These are phyloP conservation scores for Phytophthora foliorum DNA, from an alignment of 352 stramenopile genomes.

Conservation along the genomic window DNA sequence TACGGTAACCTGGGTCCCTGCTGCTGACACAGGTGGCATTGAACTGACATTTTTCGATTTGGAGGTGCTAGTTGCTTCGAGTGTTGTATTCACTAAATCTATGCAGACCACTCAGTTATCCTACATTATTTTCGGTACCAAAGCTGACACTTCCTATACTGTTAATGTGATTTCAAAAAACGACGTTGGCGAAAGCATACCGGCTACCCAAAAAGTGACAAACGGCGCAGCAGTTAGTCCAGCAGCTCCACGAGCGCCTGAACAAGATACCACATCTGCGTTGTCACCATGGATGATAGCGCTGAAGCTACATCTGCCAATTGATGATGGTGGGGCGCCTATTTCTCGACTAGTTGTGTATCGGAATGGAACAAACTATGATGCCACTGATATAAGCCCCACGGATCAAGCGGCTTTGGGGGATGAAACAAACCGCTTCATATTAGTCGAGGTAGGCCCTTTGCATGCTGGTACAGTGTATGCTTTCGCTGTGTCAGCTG, in stretches of 20 bases:
- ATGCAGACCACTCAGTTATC: conserved; percentile 9
- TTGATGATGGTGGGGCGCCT: conserved; percentile 51
- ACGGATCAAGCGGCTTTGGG: conserved; percentile 17
- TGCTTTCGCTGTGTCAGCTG: conserved; percentile 39
- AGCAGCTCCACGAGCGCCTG: conserved; percentile 33
- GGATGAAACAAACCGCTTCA: conserved; percentile 13
- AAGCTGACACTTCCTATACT: conserved; percentile 40
- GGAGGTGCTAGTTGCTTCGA: conserved; percentile 13
- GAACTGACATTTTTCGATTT: conserved; percentile 36
- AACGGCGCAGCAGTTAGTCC: conserved; percentile 43
- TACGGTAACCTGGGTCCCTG: conserved; percentile 36
- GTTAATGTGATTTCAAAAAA: conserved; percentile 43
- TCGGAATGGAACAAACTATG: conserved; percentile 47
- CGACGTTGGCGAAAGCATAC: conserved; percentile 28
- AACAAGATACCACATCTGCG: conserved; percentile 17
- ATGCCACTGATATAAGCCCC: conserved; percentile 14
- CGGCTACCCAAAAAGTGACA: conserved; percentile 9
- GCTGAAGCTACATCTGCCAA: conserved; percentile 44
- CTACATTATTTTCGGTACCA: conserved; percentile 33
- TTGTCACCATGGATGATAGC: conserved; percentile 42
- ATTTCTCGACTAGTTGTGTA: conserved; percentile 51
- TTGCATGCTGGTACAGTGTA: conserved; percentile 48
- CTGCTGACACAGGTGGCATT: conserved; percentile 52
- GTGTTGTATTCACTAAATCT: conserved; percentile 5
- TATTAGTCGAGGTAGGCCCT: conserved; percentile 31